Conservation (phyloP, 441 rosid genomes). For the Geranium incanum region DNA sequence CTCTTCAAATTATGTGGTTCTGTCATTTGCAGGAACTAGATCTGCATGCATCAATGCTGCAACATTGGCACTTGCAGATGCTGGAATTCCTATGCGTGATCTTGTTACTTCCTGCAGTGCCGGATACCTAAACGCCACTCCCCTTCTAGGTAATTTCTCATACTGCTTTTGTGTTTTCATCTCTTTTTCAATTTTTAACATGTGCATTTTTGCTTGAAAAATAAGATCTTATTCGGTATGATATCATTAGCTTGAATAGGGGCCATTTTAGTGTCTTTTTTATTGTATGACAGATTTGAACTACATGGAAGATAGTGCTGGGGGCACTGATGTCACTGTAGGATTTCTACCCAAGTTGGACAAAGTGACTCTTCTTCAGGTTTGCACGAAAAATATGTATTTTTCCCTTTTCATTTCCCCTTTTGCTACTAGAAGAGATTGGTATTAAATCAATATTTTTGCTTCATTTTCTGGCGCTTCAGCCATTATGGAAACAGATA, state of each 20-base stretch:
- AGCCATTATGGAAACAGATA: too few species aligned
- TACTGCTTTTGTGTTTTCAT: neutral
- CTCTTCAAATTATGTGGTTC: neutral
- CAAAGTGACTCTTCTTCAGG: conserved; percentile 95
- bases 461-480: too few species aligned
- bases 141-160: conserved; percentile 52
- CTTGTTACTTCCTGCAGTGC: conserved; percentile 84
- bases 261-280: neutral
- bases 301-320: conserved; percentile 91
- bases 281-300: conserved; percentile 45
- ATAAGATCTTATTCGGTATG: neutral
- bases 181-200: neutral
- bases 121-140: conserved; percentile 76
- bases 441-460: too few species aligned
- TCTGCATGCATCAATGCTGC: conserved; percentile 97
- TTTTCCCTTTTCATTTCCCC: neutral
- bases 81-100: conserved; percentile 90
- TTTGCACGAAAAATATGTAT: conserved; percentile 20
- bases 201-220: neutral
- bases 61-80: conserved; percentile 85
- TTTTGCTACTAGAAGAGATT: too few species aligned
- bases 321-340: conserved; percentile 87
- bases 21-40: conserved; percentile 57
- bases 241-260: neutral
- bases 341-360: conserved; percentile 74